Conservation (phyloP, 345 rosid genomes). For the Syzygium aqueum region DNA sequence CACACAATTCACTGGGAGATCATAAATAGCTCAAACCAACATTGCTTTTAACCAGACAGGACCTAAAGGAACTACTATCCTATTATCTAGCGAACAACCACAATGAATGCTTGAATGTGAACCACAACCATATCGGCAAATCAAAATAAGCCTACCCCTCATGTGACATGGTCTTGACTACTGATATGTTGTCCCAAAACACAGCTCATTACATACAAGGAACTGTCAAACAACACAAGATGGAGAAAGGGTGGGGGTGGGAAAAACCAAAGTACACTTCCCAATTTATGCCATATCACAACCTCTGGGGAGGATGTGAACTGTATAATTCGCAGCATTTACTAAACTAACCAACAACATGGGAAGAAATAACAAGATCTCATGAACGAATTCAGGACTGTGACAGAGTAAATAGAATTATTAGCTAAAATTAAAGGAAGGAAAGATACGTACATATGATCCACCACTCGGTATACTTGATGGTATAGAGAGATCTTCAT, state of each 20-base stretch:
- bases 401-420: not conserved
- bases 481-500: conserved; percentile 45
- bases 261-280: not conserved
- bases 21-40: not conserved
- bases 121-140: not conserved
- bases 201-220: not conserved
- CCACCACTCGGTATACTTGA: conserved; percentile 26
- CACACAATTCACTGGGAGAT: not conserved
- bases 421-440: not conserved
- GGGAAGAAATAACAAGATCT: not conserved
- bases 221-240: not conserved
- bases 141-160: not conserved
- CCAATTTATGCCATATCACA: not conserved
- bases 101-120: not conserved
- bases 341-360: not conserved
- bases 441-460: conserved; percentile 30
- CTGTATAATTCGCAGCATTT: not conserved
- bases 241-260: not conserved
- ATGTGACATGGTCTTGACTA: not conserved
- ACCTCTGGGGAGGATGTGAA: not conserved
- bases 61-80: not conserved
- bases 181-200: not conserved
- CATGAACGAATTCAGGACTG: not conserved
- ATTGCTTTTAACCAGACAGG: not conserved
- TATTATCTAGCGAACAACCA: not conserved